Percentiles rank a stretch among this genome's conserved stretches.
Conservation (phyloP, 192 early-diverging fungal genomes). For the Coemansia sp. region DNA sequence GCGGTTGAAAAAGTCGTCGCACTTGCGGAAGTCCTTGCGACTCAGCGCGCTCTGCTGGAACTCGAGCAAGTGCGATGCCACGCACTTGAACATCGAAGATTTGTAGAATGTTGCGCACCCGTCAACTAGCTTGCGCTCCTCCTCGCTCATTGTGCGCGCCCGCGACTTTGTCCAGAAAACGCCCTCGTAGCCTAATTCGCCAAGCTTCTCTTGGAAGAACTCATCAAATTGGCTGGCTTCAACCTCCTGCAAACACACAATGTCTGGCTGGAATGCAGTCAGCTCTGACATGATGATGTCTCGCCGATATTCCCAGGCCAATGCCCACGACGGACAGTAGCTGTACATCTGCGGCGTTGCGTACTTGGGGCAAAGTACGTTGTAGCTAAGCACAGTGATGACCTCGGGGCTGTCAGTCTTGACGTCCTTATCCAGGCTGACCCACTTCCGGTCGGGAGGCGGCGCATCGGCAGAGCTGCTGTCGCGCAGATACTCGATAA, state of each 20-base stretch:
- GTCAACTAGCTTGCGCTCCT: slow-evolving; percentile 83
- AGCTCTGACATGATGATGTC: slow-evolving; percentile 87
- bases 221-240: slow-evolving; percentile 86
- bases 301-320: slow-evolving; percentile 91
- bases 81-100: slow-evolving; percentile 71
- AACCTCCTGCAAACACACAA: slow-evolving; percentile 94
- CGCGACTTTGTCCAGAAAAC: slow-evolving; percentile 94
- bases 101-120: slow-evolving; percentile 97
- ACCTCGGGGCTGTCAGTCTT: slow-evolving; percentile 65
- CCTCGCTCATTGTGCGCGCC: slow-evolving; percentile 90
- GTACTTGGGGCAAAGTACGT: slow-evolving; percentile 87
- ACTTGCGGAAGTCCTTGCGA: slow-evolving; percentile 83
- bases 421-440: slow-evolving; percentile 75
- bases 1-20: slow-evolving; percentile 93
- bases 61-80: slow-evolving; percentile 88
- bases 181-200: slow-evolving; percentile 77
- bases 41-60: slow-evolving; percentile 92
- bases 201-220: slow-evolving; percentile 73
- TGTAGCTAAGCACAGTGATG: slow-evolving; percentile 90
- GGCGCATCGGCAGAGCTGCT: slow-evolving; percentile 73
- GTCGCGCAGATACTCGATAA: slow-evolving; percentile 86
- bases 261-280: slow-evolving; percentile 81
- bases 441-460: slow-evolving; percentile 90
- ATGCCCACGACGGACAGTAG: slow-evolving; percentile 94
- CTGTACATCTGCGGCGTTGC: slow-evolving; percentile 85